phyloP scores from a whole-genome alignment of 208 protist genomes.

The Trypanosoma lewisi region DNA sequence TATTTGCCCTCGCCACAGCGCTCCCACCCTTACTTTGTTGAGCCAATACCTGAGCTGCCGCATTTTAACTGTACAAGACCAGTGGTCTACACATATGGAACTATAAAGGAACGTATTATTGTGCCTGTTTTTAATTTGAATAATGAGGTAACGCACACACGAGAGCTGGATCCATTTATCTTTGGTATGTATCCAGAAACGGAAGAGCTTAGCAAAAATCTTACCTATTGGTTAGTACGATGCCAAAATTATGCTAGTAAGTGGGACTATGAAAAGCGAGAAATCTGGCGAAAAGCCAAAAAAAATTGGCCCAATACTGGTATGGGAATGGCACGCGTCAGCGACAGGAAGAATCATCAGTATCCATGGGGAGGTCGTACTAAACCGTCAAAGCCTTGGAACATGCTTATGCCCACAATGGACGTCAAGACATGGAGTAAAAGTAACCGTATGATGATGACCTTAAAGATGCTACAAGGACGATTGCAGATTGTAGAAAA shows the following conservation, averaged over 20 bases:
- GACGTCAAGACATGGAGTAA: slow-evolving; percentile 83
- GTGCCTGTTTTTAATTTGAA: slow-evolving; percentile 78
- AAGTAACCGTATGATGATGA: slow-evolving; percentile 87
- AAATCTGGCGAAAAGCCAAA: slow-evolving; percentile 88
- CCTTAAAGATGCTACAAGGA: slow-evolving; percentile 88
- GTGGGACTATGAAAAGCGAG: slow-evolving; percentile 88
- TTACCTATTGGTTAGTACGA: slow-evolving; percentile 86
- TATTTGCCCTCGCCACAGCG: slow-evolving; percentile 87
- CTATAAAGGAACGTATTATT: slow-evolving; percentile 88
- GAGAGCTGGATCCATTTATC: slow-evolving; percentile 89
- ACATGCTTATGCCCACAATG: slow-evolving; percentile 90
- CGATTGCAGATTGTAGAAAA: slow-evolving; percentile 84
- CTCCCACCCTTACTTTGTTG: slow-evolving; percentile 85
- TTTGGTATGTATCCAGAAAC: slow-evolving; percentile 86
- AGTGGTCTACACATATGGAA: slow-evolving; percentile 79
- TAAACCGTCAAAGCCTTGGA: slow-evolving; percentile 87
- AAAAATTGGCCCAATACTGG: slow-evolving; percentile 93
- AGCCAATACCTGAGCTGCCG: slow-evolving; percentile 77
- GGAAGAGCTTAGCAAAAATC: slow-evolving; percentile 71
- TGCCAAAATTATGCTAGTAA: slow-evolving; percentile 87
- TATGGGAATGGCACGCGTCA: slow-evolving; percentile 86
- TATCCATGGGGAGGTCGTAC: slow-evolving; percentile 81
- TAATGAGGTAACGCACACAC: slow-evolving; percentile 79
- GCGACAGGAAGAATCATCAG: slow-evolving; percentile 77
- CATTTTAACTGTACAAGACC: slow-evolving; percentile 75